phyloP scores from a whole-genome alignment of 495 filamentous ascomycete species.

The Lasiosphaeria ovina region DNA sequence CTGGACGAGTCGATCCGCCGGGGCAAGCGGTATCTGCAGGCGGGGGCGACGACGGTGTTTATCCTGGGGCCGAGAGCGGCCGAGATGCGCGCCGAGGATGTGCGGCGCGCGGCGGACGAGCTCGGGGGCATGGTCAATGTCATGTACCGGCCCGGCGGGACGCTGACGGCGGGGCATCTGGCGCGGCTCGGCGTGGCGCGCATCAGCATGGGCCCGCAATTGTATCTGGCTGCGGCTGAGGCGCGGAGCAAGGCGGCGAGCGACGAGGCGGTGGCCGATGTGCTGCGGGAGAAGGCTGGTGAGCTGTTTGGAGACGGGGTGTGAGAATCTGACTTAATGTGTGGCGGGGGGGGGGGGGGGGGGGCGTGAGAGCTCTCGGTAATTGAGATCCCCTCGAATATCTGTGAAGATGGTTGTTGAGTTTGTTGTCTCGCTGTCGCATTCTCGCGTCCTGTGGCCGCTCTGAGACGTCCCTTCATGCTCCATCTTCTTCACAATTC shows the following conservation, averaged over 20 bases:
- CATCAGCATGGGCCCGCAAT: slow-evolving; percentile 41
- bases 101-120: slow-evolving; percentile 34
- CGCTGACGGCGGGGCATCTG: slow-evolving; percentile 32
- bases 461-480: no score
- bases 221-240: slow-evolving; percentile 17
- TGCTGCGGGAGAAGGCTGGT: background rate
- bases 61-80: slow-evolving; percentile 34
- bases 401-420: no score
- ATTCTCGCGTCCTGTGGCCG: no score
- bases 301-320: background rate
- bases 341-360: no score
- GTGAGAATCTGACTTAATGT: background rate
- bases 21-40: slow-evolving; percentile 45
- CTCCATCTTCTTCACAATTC: no score
- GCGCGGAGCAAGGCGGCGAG: slow-evolving; percentile 12
- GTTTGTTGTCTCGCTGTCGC: no score
- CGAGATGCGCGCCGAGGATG: slow-evolving; percentile 32
- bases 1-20: slow-evolving; percentile 45
- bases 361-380: no score
- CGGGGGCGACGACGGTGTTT: slow-evolving; percentile 50
- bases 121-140: slow-evolving; percentile 33
- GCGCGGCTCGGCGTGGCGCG: slow-evolving; percentile 45
- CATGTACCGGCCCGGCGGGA: slow-evolving; percentile 17
- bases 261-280: background rate
- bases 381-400: no score